phyloP scores from a whole-genome alignment of 2,329 filamentous ascomycete species.

The Exophiala calicioides region DNA sequence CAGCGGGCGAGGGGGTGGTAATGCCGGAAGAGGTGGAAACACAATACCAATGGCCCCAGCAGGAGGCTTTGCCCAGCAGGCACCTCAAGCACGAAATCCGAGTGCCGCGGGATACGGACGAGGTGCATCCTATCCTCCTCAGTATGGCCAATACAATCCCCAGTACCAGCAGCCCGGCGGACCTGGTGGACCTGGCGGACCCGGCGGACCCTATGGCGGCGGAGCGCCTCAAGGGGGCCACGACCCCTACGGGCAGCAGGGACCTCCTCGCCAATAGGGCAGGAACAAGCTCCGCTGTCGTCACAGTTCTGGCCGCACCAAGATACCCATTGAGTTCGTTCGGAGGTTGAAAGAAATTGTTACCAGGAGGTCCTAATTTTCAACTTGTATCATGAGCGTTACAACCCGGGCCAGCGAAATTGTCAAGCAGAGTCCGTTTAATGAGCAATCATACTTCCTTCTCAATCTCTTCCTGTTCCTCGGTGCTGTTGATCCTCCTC shows the following conservation, averaged over 20 bases:
- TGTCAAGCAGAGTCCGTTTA: slow-evolving; percentile 11
- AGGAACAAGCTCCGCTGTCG: slow-evolving; percentile 1
- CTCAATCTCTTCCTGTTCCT: slow-evolving; percentile 64
- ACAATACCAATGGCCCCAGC: slow-evolving; percentile 41
- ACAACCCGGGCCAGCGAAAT: slow-evolving; percentile 6
- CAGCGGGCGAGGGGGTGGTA: slow-evolving; percentile 49
- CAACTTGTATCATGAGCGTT: background rate
- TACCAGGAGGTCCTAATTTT: background rate
- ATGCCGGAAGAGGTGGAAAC: slow-evolving; percentile 49
- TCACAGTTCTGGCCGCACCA: slow-evolving; percentile 5
- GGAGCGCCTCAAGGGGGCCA: slow-evolving; percentile 21
- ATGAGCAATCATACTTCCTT: slow-evolving; percentile 35
- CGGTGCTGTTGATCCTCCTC: slow-evolving; percentile 50
- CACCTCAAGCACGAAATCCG: slow-evolving; percentile 32
- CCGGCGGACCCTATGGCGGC: slow-evolving; percentile 29
- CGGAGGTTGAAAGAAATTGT: background rate
- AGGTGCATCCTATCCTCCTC: slow-evolving; percentile 27
- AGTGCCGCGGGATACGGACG: slow-evolving; percentile 32
- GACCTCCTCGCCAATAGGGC: slow-evolving; percentile 22
- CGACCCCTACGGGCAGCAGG: slow-evolving; percentile 22
- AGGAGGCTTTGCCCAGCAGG: slow-evolving; percentile 34
- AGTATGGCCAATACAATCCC: slow-evolving; percentile 23
- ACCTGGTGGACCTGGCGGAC: too few species aligned
- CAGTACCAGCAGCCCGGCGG: slow-evolving; percentile 22
- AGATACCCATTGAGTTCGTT: slow-evolving; percentile 14